Evolutionary conservation across 768 basidiomycete species (phyloP), one percentile per base, ranked within the genome.

Genomic region (Amanita jacksonii): DNA sequence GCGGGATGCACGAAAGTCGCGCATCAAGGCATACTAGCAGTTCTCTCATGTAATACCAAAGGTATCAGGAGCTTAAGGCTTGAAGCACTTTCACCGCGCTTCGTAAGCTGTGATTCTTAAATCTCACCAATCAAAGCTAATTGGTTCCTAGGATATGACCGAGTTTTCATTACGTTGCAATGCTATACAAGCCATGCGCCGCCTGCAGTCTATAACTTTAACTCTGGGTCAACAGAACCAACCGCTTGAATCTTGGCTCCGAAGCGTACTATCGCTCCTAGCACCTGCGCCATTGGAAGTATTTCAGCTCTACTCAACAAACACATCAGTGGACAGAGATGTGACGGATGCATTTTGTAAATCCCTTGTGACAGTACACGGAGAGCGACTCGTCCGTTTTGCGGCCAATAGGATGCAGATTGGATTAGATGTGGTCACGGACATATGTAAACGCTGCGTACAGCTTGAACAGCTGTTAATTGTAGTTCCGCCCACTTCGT

Each of bases 1-100:
- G 69, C 74, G 1, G 86, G 85, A 15, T 89, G 85, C 55, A 67
- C 72, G 2, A 82, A 71, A 52, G 75, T 87, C 19, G 83, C 81
- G 1, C 71, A 86, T 39, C 49, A 49, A 7, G 81, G 85, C 1
- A 59, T 86, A 1, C 69, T 62, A 55, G 63, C 72, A 2, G 48
- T 85, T 10, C 52, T 83, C 1, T 64, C 66, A 3, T 47, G 57
- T 16, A 80, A 68, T 44, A 48, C 51, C 30, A 57, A 36, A 4
- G 77, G 80, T 2, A 64, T 89, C 6, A 40, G 67, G 4, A 66
- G 64, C 1, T 63, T 88, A 3, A 70, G 72, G 6, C 62, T 90
- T 8, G 83, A 89, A 55, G 73, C 72, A 9, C 56, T 86, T 16
- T 78, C 80, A 2, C 60, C 68, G 1, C 58, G 65, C 49, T 82